Evolutionary conservation across 2,329 filamentous ascomycete genomes (phyloP).

Genomic region (Thielaviopsis punctulata): DNA sequence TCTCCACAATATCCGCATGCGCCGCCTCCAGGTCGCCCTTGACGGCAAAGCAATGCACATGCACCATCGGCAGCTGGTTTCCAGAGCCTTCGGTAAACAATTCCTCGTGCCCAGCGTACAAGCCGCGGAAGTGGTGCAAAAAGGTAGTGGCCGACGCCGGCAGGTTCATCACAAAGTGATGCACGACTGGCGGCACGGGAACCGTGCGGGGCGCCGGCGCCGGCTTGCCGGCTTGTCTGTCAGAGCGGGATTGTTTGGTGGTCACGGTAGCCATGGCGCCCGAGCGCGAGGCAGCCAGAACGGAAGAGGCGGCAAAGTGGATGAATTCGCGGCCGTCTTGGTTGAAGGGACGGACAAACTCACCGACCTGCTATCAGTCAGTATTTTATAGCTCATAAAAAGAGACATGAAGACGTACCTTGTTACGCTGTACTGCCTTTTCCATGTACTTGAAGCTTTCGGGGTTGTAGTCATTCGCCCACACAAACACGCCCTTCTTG

Average conservation of each 20-base stretch:
- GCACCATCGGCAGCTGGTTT: conserved; percentile 58
- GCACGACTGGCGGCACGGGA: conserved; percentile 54
- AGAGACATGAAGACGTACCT: conserved; percentile 32
- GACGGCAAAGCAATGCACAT: conserved; percentile 82
- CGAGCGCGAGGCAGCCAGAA: conserved; percentile 32
- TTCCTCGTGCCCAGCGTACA: conserved; percentile 55
- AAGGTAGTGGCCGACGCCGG: conserved; percentile 81
- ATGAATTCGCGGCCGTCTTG: conserved; percentile 73
- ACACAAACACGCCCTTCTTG: conserved; percentile 79
- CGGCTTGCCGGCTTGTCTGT: conserved; percentile 14
- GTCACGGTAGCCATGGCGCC: conserved; percentile 38
- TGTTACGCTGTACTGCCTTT: conserved; percentile 59
- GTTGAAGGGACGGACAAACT: conserved; percentile 66
- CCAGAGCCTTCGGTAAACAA: conserved; percentile 47
- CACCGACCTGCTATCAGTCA: conserved; percentile 27
- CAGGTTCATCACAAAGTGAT: conserved; percentile 97
- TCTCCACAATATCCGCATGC: conserved; percentile 30
- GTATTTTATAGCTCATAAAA: conserved; percentile 10
- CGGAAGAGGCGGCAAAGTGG: conserved; percentile 43
- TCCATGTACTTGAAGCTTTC: conserved; percentile 61
- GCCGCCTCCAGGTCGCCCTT: conserved; percentile 58
- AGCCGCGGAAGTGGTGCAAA: conserved; percentile 51
- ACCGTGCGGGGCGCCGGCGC: conserved; percentile 23
- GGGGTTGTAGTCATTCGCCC: conserved; percentile 94
- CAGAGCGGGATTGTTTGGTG: conserved; percentile 22